phyloP scores from a whole-genome alignment of 306 rosid species.

The Castanea sativa region DNA sequence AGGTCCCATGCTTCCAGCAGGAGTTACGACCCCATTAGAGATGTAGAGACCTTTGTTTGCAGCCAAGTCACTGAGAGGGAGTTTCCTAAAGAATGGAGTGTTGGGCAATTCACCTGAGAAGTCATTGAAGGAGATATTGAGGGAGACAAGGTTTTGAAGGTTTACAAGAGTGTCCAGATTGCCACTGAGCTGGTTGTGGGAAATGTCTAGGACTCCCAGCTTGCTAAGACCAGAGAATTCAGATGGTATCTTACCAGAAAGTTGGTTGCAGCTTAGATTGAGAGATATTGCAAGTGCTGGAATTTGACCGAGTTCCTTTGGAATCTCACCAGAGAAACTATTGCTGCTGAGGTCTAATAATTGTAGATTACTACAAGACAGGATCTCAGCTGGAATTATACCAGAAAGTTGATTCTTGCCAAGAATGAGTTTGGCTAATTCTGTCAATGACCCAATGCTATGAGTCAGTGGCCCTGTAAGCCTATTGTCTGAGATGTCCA shows the following conservation, averaged over 20 bases:
- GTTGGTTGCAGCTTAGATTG: conserved; percentile 71
- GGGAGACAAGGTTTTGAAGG: conserved; percentile 69
- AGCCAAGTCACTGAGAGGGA: conserved; percentile 60
- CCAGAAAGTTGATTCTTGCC: conserved; percentile 71
- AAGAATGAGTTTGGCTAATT: conserved; percentile 71
- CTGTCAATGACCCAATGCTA: conserved; percentile 53
- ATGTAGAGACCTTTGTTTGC: conserved; percentile 70
- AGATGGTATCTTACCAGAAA: conserved; percentile 77
- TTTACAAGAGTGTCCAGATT: conserved; percentile 41
- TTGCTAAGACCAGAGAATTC: conserved; percentile 61
- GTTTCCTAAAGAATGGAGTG: conserved; percentile 66
- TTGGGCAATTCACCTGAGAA: conserved; percentile 73
- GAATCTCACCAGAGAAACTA: conserved; percentile 74
- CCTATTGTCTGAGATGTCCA: conserved; percentile 74
- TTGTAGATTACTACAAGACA: conserved; percentile 73
- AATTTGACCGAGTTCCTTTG: conserved; percentile 63
- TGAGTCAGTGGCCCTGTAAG: conserved; percentile 57
- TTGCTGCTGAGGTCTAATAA: conserved; percentile 75
- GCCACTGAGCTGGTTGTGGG: conserved; percentile 77
- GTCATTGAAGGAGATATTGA: conserved; percentile 74
- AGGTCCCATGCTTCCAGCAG: conserved; percentile 28
- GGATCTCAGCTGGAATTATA: conserved; percentile 66
- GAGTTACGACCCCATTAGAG: conserved; percentile 33
- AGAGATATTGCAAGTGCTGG: conserved; percentile 82
- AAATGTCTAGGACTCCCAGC: conserved; percentile 75